Evolutionary conservation across 2,329 filamentous ascomycete genomes (phyloP).

Genomic region (Sordariomycetes sp.): DNA sequence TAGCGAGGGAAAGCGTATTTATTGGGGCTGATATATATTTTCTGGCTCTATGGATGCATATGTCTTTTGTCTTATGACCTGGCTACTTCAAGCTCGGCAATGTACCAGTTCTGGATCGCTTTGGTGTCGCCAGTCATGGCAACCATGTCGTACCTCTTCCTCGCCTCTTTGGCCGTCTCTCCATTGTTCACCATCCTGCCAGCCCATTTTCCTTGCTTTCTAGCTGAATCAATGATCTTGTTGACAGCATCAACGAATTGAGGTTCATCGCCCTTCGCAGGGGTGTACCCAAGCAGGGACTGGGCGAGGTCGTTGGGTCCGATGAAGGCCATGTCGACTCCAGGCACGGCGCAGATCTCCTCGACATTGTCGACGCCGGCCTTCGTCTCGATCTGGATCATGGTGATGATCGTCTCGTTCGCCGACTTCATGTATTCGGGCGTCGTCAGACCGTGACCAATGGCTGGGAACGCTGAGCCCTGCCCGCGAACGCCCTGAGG

Average conservation of each 20-base stretch:
- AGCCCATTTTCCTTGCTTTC: constrained; percentile 40
- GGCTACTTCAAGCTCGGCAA: no score
- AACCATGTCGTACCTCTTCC: no score
- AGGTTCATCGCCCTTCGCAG: constrained; percentile 35
- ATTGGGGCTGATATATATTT: no score
- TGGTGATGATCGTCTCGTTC: constrained; percentile 31
- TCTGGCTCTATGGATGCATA: no score
- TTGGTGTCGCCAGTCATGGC: no score
- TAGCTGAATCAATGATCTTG: constrained; percentile 32
- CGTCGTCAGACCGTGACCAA: constrained; percentile 24
- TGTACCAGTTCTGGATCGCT: no score
- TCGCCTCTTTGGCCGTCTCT: no score
- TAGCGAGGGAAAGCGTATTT: no score
- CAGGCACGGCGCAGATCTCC: constrained; percentile 23
- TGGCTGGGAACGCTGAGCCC: constrained; percentile 31
- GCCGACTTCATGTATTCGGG: constrained; percentile 31
- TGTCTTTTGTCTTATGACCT: no score
- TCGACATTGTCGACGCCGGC: constrained; percentile 35
- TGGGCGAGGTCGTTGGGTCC: constrained; percentile 33
- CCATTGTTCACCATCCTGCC: no score
- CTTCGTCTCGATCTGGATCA: constrained; percentile 34
- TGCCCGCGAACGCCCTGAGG: constrained; percentile 31
- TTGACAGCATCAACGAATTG: constrained; percentile 35
- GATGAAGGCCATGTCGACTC: constrained; percentile 34
- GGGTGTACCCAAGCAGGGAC: constrained; percentile 29